Conservation (phyloP, 2,329 filamentous ascomycete species). For the Colletotrichum zoysiae region DNA sequence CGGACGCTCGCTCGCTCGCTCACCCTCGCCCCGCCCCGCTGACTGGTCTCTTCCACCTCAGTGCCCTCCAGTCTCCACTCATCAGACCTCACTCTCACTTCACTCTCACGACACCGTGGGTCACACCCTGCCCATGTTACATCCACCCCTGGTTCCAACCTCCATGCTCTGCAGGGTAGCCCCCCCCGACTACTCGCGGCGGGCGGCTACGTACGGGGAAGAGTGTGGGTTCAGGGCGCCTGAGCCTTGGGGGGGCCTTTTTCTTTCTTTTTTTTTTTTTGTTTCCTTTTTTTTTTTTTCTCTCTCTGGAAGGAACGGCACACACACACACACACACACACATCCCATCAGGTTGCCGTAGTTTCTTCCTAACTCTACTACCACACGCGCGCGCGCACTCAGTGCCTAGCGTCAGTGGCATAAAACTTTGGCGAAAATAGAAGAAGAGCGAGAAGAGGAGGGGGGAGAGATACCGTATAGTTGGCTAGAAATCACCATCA, state of each 20-base stretch:
- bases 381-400: neutral
- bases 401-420: neutral
- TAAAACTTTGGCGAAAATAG: neutral
- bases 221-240: slow-evolving; percentile 7
- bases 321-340: neutral
- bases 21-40: slow-evolving; percentile 18
- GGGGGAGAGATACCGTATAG: neutral
- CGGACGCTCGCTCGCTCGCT: slow-evolving; percentile 1
- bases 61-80: slow-evolving; percentile 7
- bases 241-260: slow-evolving; percentile 1
- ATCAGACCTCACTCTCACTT: slow-evolving; percentile 23
- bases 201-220: slow-evolving; percentile 37
- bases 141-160: slow-evolving; percentile 29
- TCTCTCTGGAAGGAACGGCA: neutral
- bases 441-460: neutral
- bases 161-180: slow-evolving; percentile 30
- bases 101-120: slow-evolving; percentile 25
- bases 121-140: slow-evolving; percentile 2
- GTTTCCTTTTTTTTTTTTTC: neutral
- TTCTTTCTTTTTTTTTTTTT: neutral
- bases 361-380: neutral
- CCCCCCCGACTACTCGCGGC: slow-evolving; percentile 31
- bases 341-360: neutral
- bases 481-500: neutral
- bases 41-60: slow-evolving; percentile 1